Percentiles rank a stretch among this genome's conserved stretches.
These are phyloP conservation scores for Solanum pennellii DNA, from an alignment of 257 asterid genomes.

Conservation along the genomic window DNA sequence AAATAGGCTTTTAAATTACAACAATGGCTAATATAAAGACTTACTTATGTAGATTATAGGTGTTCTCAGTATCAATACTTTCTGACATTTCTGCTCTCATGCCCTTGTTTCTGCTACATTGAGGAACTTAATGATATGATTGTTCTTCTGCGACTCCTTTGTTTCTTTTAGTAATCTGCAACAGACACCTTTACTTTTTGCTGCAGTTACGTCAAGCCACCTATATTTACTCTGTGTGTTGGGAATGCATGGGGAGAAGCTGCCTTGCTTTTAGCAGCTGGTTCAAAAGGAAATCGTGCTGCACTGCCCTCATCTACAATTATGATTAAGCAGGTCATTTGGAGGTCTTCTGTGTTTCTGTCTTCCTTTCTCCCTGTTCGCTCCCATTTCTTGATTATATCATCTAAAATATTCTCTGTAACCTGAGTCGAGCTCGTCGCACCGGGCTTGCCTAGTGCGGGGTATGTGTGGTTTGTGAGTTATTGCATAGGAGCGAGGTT, in stretches of 20 bases:
- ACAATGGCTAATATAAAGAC: not conserved
- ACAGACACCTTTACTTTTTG: not conserved
- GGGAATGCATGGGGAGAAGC: constrained; percentile 99
- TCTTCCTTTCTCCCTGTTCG: not conserved
- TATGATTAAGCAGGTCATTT: constrained; percentile 84
- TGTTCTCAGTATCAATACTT: not conserved
- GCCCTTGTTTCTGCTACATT: not conserved
- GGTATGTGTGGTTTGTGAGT: not conserved
- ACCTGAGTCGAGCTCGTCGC: not conserved
- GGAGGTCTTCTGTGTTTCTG: not conserved
- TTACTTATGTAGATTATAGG: not conserved
- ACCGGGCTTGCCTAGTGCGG: not conserved
- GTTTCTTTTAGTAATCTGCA: not conserved
- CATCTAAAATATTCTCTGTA: not conserved
- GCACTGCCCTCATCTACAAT: constrained; percentile 92
- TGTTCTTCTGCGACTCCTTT: not conserved
- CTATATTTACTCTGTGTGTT: constrained; percentile 83
- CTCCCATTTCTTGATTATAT: not conserved
- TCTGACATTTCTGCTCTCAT: not conserved
- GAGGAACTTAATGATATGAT: not conserved
- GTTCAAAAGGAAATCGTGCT: constrained; percentile 89
- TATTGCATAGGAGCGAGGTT: not conserved
- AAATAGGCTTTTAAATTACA: not conserved
- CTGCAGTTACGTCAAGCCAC: constrained; percentile 75
- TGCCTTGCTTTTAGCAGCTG: constrained; percentile 92